Evolutionary conservation across 2,329 filamentous ascomycete genomes (phyloP).

Genomic region (Penicillium sp.): DNA sequence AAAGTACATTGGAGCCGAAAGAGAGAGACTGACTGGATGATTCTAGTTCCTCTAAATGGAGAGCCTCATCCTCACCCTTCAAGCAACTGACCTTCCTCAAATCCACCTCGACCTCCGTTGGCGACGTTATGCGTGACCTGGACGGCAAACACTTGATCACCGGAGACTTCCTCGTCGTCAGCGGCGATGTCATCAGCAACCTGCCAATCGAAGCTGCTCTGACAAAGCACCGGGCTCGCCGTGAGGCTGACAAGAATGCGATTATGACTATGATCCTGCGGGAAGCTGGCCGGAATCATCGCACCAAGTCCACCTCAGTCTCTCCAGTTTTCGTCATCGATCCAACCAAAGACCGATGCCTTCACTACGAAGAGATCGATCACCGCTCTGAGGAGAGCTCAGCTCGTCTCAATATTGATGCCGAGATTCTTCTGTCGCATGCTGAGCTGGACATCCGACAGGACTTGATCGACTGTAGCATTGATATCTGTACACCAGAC

Average conservation of each 20-base stretch:
- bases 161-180: constrained; percentile 89
- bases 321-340: constrained; percentile 88
- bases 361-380: constrained; percentile 93
- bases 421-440: constrained; percentile 73
- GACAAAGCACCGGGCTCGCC: constrained; percentile 76
- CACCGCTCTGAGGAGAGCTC: constrained; percentile 60
- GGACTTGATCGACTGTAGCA: constrained; percentile 89
- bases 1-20: background rate
- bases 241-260: constrained; percentile 84
- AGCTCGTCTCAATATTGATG: constrained; percentile 68
- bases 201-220: constrained; percentile 80
- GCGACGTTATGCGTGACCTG: constrained; percentile 92
- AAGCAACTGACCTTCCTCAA: constrained; percentile 80
- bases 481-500: constrained; percentile 97
- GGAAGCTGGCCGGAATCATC: constrained; percentile 73
- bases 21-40: constrained; percentile 14
- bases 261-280: constrained; percentile 97
- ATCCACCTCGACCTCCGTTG: constrained; percentile 83
- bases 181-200: constrained; percentile 91
- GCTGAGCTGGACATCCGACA: constrained; percentile 80
- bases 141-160: constrained; percentile 83
- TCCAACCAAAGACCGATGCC: constrained; percentile 74
- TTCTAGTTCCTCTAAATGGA: constrained; percentile 71
- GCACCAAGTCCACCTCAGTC: constrained; percentile 75
- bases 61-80: constrained; percentile 75